A percentile compares a stretch with the other conserved stretches of the same genome.
Conservation (phyloP, 2,329 filamentous ascomycete species). For the Talaromyces sp. region DNA sequence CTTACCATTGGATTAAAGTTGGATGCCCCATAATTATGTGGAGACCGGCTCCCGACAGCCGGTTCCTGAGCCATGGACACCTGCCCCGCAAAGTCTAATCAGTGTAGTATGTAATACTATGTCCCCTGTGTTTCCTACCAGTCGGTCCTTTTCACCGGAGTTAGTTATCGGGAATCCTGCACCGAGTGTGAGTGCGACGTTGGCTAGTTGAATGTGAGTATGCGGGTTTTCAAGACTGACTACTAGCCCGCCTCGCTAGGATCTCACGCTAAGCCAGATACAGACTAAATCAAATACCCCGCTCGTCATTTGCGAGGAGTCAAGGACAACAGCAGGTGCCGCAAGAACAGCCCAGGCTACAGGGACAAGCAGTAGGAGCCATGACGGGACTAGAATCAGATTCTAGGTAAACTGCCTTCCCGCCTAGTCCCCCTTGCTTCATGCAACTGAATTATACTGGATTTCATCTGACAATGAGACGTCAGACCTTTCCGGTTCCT, state of each 20-base stretch:
- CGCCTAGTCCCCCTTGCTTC: neutral
- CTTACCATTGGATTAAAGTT: neutral
- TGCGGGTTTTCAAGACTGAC: too few species aligned
- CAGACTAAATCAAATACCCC: neutral
- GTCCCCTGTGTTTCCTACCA: neutral
- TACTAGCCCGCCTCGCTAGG: neutral
- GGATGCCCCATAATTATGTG: neutral
- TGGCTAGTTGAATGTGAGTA: neutral
- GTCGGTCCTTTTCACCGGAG: neutral
- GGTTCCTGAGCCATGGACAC: neutral
- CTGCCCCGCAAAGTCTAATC: neutral
- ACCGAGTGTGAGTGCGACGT: neutral
- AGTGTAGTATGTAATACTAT: neutral
- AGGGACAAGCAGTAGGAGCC: neutral
- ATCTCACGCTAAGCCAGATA: neutral
- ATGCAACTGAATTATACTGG: neutral
- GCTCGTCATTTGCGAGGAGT: neutral
- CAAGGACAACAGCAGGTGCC: neutral
- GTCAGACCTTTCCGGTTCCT: neutral
- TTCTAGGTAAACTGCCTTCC: neutral
- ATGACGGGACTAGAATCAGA: neutral
- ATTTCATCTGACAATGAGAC: neutral
- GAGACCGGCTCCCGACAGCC: neutral
- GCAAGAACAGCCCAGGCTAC: neutral
- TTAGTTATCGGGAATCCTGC: too few species aligned